Conservation (phyloP, 2,329 filamentous ascomycete genomes). For the Diaporthe citriasiana region DNA sequence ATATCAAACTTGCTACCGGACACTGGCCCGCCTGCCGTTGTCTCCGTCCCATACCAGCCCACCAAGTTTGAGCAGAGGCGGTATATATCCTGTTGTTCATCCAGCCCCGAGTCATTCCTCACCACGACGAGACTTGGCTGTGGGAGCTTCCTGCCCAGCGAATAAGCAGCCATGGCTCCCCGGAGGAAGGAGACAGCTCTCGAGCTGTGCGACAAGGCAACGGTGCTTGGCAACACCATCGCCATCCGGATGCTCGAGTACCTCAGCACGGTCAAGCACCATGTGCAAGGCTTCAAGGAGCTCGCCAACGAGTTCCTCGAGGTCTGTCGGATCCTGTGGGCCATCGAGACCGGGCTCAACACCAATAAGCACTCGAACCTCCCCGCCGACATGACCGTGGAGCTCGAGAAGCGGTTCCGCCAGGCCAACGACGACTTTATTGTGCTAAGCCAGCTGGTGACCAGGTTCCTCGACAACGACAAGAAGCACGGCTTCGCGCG, state of each 20-base stretch:
- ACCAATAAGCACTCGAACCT: constrained; percentile 65
- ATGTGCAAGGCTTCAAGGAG: constrained; percentile 68
- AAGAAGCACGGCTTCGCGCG: constrained; percentile 72
- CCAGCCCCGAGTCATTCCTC: background rate
- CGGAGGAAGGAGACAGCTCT: constrained; percentile 52
- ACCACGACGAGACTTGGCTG: background rate
- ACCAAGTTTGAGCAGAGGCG: background rate
- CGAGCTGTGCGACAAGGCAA: constrained; percentile 70
- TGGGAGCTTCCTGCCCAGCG: background rate
- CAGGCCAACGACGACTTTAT: constrained; percentile 73
- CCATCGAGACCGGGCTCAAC: constrained; percentile 75
- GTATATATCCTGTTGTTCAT: background rate
- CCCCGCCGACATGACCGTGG: constrained; percentile 71
- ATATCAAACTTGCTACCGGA: constrained; percentile 30
- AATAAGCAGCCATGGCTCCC: constrained; percentile 43
- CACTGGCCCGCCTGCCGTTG: constrained; percentile 26
- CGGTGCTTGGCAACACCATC: constrained; percentile 73
- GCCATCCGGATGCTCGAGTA: constrained; percentile 76
- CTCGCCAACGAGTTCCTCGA: constrained; percentile 78
- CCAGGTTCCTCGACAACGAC: constrained; percentile 73
- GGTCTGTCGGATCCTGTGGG: constrained; percentile 75
- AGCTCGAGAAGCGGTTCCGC: constrained; percentile 75
- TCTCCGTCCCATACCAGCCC: background rate
- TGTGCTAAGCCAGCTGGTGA: constrained; percentile 73
- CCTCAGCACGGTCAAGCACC: constrained; percentile 67